Base-by-base conservation (phyloP, 2,329 filamentous ascomycete genomes). In the Cylindrodendrum hubeiense region DNA sequence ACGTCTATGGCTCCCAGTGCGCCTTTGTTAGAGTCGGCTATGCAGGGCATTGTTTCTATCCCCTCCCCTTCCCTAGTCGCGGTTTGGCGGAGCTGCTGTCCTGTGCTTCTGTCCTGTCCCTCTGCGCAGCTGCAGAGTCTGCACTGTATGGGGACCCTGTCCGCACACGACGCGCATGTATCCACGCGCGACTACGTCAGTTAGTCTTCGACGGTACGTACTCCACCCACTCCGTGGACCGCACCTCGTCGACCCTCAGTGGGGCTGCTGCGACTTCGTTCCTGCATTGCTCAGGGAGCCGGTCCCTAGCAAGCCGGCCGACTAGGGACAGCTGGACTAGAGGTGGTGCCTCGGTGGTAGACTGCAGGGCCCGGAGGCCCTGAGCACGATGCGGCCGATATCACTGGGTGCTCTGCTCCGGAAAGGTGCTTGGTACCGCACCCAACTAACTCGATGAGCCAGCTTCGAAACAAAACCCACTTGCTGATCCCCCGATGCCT, bases 281-380 rank as follows among this genome's bases (percentile, higher is more conserved):
- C 72, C 72, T 74, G 72, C 72, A 74, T 74, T 58, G 67, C 70
- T 70, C 56, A 73, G 62, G 68, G 65, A 67, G 71, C 67, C 60
- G 49, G 65, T 66, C 60, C 65, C 64, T 49, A 56, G 53, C 58
- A 44, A 55, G 37, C 47, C 53, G 55, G 67, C 69, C 66, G 60
- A 66, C 63, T 52, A 64, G 55, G 50, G 49, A 60, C 51, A 70
- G 46, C 41, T 56, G 65, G 65, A 53, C 66, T 66, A 66, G 62
- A 60, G 66, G 63, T 51, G 57, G 59, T 53, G 60, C 51, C 67
- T 63, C 65, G 63, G 54, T 66, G 52, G 56, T 62, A 53, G 55
- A 39, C 49, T 57, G 43, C 56, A 66, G 58, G 28, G 50, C 44
- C 28, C 49, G 46, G 66, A 63, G 57, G 68, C 65, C 64, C 65